These are phyloP conservation scores for Penicillium sp. DNA, from an alignment of 2,329 filamentous ascomycete genomes.

Conservation along the genomic window DNA sequence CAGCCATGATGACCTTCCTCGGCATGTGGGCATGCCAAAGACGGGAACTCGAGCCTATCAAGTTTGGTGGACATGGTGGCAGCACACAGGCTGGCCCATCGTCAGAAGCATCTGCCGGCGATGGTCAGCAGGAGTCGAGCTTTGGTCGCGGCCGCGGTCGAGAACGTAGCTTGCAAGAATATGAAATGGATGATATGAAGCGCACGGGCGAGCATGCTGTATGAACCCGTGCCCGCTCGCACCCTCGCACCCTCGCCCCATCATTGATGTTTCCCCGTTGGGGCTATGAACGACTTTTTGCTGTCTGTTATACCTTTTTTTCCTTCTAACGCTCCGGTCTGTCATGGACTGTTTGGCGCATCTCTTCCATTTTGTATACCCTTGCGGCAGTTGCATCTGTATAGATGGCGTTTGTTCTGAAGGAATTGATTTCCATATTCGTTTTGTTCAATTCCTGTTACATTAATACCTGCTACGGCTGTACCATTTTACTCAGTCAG, in stretches of 20 bases:
- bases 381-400: slow-evolving; percentile 24
- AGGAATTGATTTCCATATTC: slow-evolving; percentile 12
- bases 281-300: slow-evolving; percentile 13
- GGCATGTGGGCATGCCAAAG: slow-evolving; percentile 88
- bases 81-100: slow-evolving; percentile 14
- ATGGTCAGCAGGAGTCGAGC: slow-evolving; percentile 19
- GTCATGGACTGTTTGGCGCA: slow-evolving; percentile 5
- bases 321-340: slow-evolving; percentile 4
- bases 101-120: slow-evolving; percentile 9
- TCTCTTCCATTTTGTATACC: slow-evolving; percentile 24
- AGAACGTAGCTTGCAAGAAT: slow-evolving; percentile 26
- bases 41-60: slow-evolving; percentile 78
- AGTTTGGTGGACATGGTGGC: slow-evolving; percentile 58
- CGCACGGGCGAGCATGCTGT: slow-evolving; percentile 23
- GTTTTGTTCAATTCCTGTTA: slow-evolving; percentile 11
- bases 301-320: slow-evolving; percentile 1
- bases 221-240: slow-evolving; percentile 12
- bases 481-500: background rate
- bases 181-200: slow-evolving; percentile 32
- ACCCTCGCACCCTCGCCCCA: background rate
- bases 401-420: slow-evolving; percentile 27
- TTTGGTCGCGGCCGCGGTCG: slow-evolving; percentile 28
- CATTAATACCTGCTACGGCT: slow-evolving; percentile 2
- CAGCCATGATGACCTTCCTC: slow-evolving; percentile 56
- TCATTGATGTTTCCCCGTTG: slow-evolving; percentile 4